Evolutionary conservation across 2,329 filamentous ascomycete genomes (phyloP).

Genomic region (Diaporthe humulicola): DNA sequence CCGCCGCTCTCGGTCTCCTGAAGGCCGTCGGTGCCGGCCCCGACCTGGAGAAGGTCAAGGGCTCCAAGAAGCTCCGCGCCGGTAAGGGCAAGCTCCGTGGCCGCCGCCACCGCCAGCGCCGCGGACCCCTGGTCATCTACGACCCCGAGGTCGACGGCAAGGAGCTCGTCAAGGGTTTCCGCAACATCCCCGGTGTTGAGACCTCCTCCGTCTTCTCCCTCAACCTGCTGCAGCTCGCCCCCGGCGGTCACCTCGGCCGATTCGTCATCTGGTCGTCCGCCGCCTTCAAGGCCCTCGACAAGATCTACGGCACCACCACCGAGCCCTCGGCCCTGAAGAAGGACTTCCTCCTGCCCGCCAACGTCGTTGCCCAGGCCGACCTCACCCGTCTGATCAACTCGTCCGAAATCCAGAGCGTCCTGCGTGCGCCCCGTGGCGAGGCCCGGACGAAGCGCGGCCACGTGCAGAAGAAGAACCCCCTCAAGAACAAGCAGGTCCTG

Average conservation of each 20-base stretch:
- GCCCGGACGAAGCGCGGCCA: constrained; percentile 88
- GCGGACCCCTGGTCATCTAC: constrained; percentile 98
- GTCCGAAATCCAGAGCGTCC: constrained; percentile 96
- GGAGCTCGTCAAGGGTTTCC: constrained; percentile 93
- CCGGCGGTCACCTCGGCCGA: constrained; percentile 97
- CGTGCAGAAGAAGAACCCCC: constrained; percentile 99
- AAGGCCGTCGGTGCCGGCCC: constrained; percentile 90
- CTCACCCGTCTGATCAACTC: constrained; percentile 99
- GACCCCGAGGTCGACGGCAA: constrained; percentile 95
- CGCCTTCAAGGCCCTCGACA: constrained; percentile 96
- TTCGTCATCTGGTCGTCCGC: constrained; percentile 99
- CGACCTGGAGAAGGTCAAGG: constrained; percentile 96
- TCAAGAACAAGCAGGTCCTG: constrained; percentile 98
- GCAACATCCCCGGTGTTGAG: constrained; percentile 99
- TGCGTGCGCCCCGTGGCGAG: constrained; percentile 91
- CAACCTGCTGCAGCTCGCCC: constrained; percentile 99
- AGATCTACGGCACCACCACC: constrained; percentile 95
- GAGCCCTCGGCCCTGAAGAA: constrained; percentile 94
- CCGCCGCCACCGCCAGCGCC: constrained; percentile 96
- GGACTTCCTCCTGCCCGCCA: constrained; percentile 96
- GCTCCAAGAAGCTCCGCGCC: constrained; percentile 95
- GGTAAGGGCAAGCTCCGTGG: constrained; percentile 99
- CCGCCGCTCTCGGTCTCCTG: constrained; percentile 87
- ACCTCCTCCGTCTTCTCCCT: constrained; percentile 92
- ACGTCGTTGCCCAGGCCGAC: constrained; percentile 94